Evolutionary conservation across 768 basidiomycete species (phyloP).

Genomic region (Mycena maculata): DNA sequence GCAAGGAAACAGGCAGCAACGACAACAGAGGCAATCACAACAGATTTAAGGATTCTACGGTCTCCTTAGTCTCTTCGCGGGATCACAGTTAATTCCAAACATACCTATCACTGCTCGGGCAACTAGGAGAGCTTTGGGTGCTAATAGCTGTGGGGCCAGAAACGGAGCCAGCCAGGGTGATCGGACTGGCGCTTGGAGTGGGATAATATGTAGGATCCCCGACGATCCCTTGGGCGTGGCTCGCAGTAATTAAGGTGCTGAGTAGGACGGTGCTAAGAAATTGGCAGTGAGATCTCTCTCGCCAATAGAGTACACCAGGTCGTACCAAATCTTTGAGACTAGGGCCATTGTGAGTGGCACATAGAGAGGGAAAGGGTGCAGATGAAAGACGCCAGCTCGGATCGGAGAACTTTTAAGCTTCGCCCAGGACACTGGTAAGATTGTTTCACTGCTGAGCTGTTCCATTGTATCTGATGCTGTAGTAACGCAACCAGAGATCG

Average conservation of each 20-base stretch:
- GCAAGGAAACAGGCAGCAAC: conserved; percentile 1
- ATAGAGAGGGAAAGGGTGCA: background rate
- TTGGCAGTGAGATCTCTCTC: background rate
- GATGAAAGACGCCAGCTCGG: background rate
- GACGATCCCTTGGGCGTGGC: background rate
- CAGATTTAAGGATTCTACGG: background rate
- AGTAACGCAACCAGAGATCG: too few species aligned
- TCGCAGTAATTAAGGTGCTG: background rate
- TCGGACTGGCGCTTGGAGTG: too few species aligned
- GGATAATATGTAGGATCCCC: too few species aligned
- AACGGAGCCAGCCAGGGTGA: background rate
- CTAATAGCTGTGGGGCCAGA: background rate
- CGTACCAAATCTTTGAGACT: background rate
- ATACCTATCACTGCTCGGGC: background rate
- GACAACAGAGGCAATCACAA: background rate
- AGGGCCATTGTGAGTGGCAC: conserved; percentile 10
- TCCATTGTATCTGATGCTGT: too few species aligned
- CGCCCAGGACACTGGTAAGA: background rate
- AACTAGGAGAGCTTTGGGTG: background rate
- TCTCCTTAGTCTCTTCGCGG: background rate
- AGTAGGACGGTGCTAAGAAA: background rate
- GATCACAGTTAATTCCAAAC: background rate
- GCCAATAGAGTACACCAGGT: background rate
- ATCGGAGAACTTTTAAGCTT: background rate
- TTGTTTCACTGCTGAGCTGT: too few species aligned